phyloP scores from a whole-genome alignment of 345 rosid genomes.

The Camelina laxa region DNA sequence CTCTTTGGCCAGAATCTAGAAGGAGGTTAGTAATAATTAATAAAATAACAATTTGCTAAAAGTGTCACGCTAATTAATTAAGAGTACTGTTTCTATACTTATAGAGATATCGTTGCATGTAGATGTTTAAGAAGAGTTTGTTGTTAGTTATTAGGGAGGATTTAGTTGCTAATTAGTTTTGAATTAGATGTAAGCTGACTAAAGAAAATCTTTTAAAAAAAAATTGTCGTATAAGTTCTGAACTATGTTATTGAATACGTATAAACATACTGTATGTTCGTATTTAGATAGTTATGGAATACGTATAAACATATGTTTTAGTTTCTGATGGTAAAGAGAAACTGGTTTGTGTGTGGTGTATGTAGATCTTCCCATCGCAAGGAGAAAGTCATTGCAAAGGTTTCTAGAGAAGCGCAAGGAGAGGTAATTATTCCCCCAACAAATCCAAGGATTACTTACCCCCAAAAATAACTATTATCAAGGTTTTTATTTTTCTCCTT shows the following conservation, averaged over 20 bases:
- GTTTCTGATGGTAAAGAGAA: neutral
- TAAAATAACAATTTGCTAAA: too few species aligned
- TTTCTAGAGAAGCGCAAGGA: conserved; percentile 92
- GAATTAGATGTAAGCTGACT: neutral
- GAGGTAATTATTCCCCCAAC: conserved; percentile 57
- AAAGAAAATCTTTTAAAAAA: too few species aligned
- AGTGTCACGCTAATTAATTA: too few species aligned
- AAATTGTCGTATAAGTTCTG: too few species aligned
- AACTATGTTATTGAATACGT: too few species aligned
- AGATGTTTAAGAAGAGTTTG: neutral
- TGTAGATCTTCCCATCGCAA: conserved; percentile 72
- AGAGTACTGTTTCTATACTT: too few species aligned
- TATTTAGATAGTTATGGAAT: neutral
- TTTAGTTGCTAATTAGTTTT: neutral
- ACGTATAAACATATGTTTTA: neutral
- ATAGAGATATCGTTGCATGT: neutral
- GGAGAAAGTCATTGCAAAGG: conserved; percentile 79
- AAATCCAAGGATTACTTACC: conserved; percentile 28
- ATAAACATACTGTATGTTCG: too few species aligned
- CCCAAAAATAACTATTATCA: neutral
- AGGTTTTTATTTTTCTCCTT: conserved; percentile 9
- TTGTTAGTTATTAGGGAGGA: neutral
- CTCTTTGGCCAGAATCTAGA: conserved; percentile 54
- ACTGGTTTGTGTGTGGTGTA: neutral
- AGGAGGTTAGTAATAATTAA: conserved; percentile 53